Percentiles rank a stretch among this genome's conserved stretches.
phyloP scores from a whole-genome alignment of 495 filamentous ascomycete genomes.

The Coniosporium apollinis region DNA sequence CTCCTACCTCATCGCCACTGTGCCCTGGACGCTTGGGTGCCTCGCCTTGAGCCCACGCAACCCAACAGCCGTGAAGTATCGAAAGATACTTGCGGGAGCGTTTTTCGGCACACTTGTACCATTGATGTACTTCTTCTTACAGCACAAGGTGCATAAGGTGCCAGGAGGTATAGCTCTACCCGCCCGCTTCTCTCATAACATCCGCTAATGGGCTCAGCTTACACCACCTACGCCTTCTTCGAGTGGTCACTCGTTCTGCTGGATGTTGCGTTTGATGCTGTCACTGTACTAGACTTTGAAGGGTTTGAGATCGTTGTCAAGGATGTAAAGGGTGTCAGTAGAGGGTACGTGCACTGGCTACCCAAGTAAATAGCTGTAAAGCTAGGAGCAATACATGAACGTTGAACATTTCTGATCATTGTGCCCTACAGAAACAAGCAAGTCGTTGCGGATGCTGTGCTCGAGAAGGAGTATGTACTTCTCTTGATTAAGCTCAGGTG shows the following conservation, averaged over 20 bases:
- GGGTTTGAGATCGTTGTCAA: conserved; percentile 76
- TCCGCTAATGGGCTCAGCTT: conserved; percentile 39
- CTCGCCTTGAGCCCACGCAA: conserved; percentile 80
- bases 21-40: conserved; percentile 92
- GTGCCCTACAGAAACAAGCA: conserved; percentile 35
- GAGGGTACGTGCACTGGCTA: conserved; percentile 99
- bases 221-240: conserved; percentile 97
- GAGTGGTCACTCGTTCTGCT: conserved; percentile 92
- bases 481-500: conserved; percentile 4
- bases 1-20: conserved; percentile 81
- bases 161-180: conserved; percentile 52
- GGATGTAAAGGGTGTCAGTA: conserved; percentile 78
- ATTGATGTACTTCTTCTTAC: conserved; percentile 92
- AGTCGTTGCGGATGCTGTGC: conserved; percentile 49
- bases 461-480: conserved; percentile 71
- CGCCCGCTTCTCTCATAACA: neutral
- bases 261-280: conserved; percentile 91
- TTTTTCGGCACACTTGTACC: conserved; percentile 90
- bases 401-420: neutral
- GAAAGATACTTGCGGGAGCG: conserved; percentile 63
- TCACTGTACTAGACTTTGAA: conserved; percentile 89
- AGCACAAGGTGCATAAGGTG: conserved; percentile 93
- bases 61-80: conserved; percentile 64
- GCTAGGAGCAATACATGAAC: neutral
- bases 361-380: conserved; percentile 52